Conservation (phyloP, 495 filamentous ascomycete species). For the Stereocaulon alpinum region DNA sequence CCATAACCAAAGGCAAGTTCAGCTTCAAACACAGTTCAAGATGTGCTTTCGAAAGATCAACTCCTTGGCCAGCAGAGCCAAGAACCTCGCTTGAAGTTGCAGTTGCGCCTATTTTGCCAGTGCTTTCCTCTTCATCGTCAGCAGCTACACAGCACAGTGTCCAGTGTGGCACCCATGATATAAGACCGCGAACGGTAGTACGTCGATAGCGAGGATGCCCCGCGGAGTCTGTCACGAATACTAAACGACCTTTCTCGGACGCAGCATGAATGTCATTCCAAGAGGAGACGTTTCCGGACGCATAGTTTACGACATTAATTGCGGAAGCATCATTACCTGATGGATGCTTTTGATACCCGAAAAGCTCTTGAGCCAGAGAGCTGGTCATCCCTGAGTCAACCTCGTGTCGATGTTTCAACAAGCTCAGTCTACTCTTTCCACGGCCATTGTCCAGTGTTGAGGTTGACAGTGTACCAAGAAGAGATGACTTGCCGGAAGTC, state of each 20-base stretch:
- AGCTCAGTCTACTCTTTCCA: slow-evolving; percentile 73
- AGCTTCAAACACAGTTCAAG: slow-evolving; percentile 80
- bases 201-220: slow-evolving; percentile 79
- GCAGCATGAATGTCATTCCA: slow-evolving; percentile 88
- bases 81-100: slow-evolving; percentile 37
- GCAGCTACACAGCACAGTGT: slow-evolving; percentile 80
- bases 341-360: slow-evolving; percentile 55
- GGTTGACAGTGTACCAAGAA: slow-evolving; percentile 79
- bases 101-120: slow-evolving; percentile 26
- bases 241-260: slow-evolving; percentile 63
- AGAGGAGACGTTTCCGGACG: slow-evolving; percentile 72
- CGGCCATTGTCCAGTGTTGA: slow-evolving; percentile 85
- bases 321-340: slow-evolving; percentile 19
- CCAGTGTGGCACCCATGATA: slow-evolving; percentile 95
- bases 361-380: slow-evolving; percentile 82
- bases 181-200: slow-evolving; percentile 75
- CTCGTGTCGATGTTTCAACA: slow-evolving; percentile 92
- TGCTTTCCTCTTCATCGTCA: slow-evolving; percentile 50
- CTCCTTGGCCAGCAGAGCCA: slow-evolving; percentile 41
- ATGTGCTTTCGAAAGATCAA: slow-evolving; percentile 67
- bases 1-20: slow-evolving; percentile 60
- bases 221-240: slow-evolving; percentile 82
- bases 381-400: slow-evolving; percentile 85
- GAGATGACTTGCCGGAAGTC: slow-evolving; percentile 85
- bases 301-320: slow-evolving; percentile 72